Evolutionary conservation across 768 basidiomycete species (phyloP), one percentile per base, ranked within the genome.

Genomic region (Mycena galopus): DNA sequence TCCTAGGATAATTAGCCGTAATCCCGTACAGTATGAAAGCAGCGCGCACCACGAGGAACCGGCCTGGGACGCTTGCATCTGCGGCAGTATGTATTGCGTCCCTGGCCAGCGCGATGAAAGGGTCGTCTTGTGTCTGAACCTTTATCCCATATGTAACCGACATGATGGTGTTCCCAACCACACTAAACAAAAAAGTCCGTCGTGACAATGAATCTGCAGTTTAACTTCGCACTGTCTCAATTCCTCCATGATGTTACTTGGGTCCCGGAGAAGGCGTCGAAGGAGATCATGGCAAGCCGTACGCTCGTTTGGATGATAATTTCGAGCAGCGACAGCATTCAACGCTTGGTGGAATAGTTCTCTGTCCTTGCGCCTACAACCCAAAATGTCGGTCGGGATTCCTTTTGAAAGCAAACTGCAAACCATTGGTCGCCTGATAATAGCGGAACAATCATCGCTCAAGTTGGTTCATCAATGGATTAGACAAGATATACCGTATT

Each of bases 81-180:
- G 63, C 68, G 0, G 76, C 55, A n/a, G 74, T 65, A n/a, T 71
- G 58, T 6, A 79, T 25, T 5, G 77, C 76, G 9, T 42, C 47
- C 51, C 77, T 70, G 12, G 76, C 74, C 42, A 77, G 42, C 1
- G 63, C 51, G 32, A 79, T 55, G 59, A 75, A 80, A 11, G 77
- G 81, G 60, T 82, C 81, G 51, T 78, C 62, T 7, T 65, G 29
- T 3, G 75, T 67, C 23, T 65, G 70, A n/a, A 80, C 73, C 17
- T 76, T 73, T 30, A 81, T 67, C 12, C 81, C 81, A 50, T 82
- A 82, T 19, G 80, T 72, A 10, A 79, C 71, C 9, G 73, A 65
- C 69, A 71, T 71, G 21, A 65, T 71, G 33, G 37, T 35, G 2
- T 53, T 56, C 7, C 78, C 79, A 6, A 79, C 76, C 69, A 81